Evolutionary conservation across 768 basidiomycete species (phyloP).

Genomic region (Tricholoma bakamatsutake): DNA sequence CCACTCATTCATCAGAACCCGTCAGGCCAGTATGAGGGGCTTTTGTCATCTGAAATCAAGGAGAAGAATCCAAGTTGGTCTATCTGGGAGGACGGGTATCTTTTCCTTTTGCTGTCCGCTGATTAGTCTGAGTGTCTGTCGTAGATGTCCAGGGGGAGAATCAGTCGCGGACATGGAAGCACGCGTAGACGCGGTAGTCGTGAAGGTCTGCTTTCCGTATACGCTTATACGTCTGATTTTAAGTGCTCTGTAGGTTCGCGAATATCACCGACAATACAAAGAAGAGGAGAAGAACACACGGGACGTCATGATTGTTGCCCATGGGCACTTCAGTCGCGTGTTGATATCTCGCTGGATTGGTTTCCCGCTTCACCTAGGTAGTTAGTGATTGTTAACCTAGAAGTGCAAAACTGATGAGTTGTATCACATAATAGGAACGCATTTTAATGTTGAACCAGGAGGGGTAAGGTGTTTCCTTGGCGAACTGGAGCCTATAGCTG

Average conservation of each 20-base stretch:
- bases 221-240: not conserved
- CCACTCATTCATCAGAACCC: not conserved
- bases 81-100: slow-evolving; percentile 85
- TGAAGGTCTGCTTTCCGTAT: slow-evolving; percentile 42
- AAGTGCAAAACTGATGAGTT: not conserved
- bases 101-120: not conserved
- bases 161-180: slow-evolving; percentile 70
- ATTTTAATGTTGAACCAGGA: slow-evolving; percentile 82
- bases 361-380: slow-evolving; percentile 48
- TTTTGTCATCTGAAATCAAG: slow-evolving; percentile 73
- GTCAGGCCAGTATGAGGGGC: slow-evolving; percentile 79
- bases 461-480: slow-evolving; percentile 42
- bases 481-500: not conserved
- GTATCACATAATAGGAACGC: slow-evolving; percentile 48
- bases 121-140: slow-evolving; percentile 8
- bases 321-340: slow-evolving; percentile 77
- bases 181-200: slow-evolving; percentile 74
- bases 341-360: slow-evolving; percentile 81
- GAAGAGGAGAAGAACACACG: slow-evolving; percentile 62
- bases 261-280: slow-evolving; percentile 64
- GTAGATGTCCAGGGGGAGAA: slow-evolving; percentile 86
- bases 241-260: slow-evolving; percentile 47
- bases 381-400: not conserved
- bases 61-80: slow-evolving; percentile 54
- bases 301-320: slow-evolving; percentile 86